phyloP scores from a whole-genome alignment of 2,329 filamentous ascomycete genomes.

The Diaporthe destruens region DNA sequence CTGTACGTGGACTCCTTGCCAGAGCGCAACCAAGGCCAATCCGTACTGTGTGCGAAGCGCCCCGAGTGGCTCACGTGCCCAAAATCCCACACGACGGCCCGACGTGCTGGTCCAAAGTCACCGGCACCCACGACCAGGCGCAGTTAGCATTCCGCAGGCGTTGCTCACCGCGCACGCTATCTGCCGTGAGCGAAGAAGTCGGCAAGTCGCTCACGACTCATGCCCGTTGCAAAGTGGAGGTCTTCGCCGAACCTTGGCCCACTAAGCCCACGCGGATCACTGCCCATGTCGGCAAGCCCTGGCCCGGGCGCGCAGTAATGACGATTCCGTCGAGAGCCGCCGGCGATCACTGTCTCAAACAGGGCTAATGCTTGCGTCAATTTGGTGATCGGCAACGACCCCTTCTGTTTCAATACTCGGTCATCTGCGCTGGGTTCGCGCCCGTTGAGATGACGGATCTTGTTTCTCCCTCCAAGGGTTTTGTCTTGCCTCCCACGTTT shows the following conservation, averaged over 20 bases:
- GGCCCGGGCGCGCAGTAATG: constrained; percentile 26
- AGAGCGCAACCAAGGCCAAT: not conserved
- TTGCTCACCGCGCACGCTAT: not conserved
- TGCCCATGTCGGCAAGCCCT: constrained; percentile 37
- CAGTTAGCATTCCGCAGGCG: not conserved
- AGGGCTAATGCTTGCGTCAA: constrained; percentile 32
- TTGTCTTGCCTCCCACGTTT: not conserved
- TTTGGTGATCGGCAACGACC: constrained; percentile 30
- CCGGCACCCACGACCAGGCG: not conserved
- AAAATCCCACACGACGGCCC: not conserved
- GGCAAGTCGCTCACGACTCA: constrained; percentile 34
- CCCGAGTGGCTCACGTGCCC: not conserved
- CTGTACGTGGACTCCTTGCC: not conserved
- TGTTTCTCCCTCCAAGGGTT: not conserved
- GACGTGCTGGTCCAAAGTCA: constrained; percentile 1
- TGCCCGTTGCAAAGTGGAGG: constrained; percentile 33
- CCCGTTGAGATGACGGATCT: constrained; percentile 13
- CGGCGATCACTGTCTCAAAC: constrained; percentile 33
- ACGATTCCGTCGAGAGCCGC: constrained; percentile 39
- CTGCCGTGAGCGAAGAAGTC: constrained; percentile 28
- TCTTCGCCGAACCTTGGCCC: constrained; percentile 32
- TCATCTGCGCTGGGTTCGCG: constrained; percentile 23
- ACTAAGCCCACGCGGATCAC: constrained; percentile 31
- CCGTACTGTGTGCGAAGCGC: not conserved
- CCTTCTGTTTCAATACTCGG: constrained; percentile 35